Evolutionary conservation across 371 early-diverging fungal genomes (phyloP).

Genomic region (Zychaea mexicana): DNA sequence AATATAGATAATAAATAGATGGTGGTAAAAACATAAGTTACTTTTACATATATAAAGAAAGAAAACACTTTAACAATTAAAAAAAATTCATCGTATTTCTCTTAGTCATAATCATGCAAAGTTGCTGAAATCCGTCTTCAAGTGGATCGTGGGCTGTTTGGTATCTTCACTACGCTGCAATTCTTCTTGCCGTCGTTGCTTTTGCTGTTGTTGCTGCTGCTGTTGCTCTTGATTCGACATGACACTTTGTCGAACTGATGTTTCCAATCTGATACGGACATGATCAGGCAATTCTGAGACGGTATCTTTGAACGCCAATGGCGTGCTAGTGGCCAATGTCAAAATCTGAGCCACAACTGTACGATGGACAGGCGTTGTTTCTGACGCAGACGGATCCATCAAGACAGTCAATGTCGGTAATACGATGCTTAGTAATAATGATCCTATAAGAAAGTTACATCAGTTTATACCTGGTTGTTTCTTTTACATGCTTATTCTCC

Average conservation of each 20-base stretch:
- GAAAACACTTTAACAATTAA: neutral
- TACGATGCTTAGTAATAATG: constrained; percentile 27
- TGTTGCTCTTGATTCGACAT: constrained; percentile 39
- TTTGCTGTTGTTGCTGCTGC: constrained; percentile 33
- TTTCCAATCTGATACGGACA: constrained; percentile 41
- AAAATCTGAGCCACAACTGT: constrained; percentile 34
- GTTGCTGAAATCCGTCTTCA: constrained; percentile 59
- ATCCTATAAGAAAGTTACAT: constrained; percentile 18
- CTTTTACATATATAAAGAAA: neutral
- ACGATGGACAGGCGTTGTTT: constrained; percentile 31
- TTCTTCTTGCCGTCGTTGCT: constrained; percentile 24
- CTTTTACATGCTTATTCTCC: no score
- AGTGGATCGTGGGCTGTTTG: constrained; percentile 52
- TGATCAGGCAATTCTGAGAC: constrained; percentile 29
- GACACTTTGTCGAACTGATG: constrained; percentile 49
- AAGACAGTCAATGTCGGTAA: constrained; percentile 43
- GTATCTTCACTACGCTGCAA: constrained; percentile 22
- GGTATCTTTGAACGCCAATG: constrained; percentile 41
- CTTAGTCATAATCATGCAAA: constrained; percentile 34
- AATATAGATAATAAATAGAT: no score
- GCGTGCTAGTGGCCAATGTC: constrained; percentile 35
- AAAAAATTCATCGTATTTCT: neutral
- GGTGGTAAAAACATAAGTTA: no score
- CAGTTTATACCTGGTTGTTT: no score
- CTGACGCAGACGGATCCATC: constrained; percentile 35